phyloP scores from a whole-genome alignment of 495 filamentous ascomycete species.

The Lepraria neglecta region DNA sequence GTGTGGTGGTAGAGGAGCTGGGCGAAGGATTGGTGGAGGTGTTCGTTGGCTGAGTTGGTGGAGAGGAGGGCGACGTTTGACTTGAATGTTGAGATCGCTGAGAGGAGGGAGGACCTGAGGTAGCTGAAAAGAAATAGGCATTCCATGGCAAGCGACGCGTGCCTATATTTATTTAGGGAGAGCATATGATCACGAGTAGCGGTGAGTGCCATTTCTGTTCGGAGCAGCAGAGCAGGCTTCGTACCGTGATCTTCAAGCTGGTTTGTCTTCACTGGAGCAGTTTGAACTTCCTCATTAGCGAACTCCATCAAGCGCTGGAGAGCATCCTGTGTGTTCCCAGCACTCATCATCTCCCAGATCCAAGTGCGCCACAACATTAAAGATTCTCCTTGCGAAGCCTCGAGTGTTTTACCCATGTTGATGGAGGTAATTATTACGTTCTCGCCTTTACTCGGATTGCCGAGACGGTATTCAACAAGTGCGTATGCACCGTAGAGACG shows the following conservation, averaged over 20 bases:
- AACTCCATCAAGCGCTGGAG: conserved; percentile 44
- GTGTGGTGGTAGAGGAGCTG: conserved; percentile 65
- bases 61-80: conserved; percentile 40
- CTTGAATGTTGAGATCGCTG: conserved; percentile 46
- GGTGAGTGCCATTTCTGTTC: conserved; percentile 52
- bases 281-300: conserved; percentile 31
- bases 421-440: conserved; percentile 63
- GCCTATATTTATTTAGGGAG: conserved; percentile 38
- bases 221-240: conserved; percentile 36
- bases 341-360: conserved; percentile 61
- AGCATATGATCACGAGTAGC: conserved; percentile 52
- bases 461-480: conserved; percentile 58
- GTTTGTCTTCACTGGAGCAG: conserved; percentile 29
- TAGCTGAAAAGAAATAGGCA: conserved; percentile 60
- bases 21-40: conserved; percentile 53
- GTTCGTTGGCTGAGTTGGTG: background rate
- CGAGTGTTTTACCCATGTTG: conserved; percentile 45
- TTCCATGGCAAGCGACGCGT: conserved; percentile 52
- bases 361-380: conserved; percentile 63
- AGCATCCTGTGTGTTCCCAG: conserved; percentile 40
- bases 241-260: conserved; percentile 22
- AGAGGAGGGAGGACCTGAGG: conserved; percentile 39
- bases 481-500: conserved; percentile 74
- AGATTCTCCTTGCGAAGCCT: conserved; percentile 35
- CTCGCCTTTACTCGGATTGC: conserved; percentile 48